These are phyloP conservation scores for Piromyces sp. DNA, from an alignment of 192 early-diverging fungal species.

Conservation along the genomic window DNA sequence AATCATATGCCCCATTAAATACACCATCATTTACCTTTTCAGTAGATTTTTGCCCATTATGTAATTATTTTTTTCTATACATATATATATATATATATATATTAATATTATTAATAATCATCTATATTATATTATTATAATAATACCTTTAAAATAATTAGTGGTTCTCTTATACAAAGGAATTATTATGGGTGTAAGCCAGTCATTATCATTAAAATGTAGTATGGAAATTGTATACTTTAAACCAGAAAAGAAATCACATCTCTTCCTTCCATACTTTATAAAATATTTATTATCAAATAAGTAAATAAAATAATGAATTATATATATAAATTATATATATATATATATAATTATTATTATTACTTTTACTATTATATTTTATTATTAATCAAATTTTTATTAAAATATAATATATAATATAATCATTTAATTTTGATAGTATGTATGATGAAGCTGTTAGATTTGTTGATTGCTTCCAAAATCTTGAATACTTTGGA, in stretches of 20 bases:
- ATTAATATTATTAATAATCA: too few relatives aligned
- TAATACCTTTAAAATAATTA: conserved; percentile 2
- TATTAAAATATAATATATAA: too few relatives aligned
- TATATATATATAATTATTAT: too few relatives aligned
- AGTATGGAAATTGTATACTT: conserved; percentile 40
- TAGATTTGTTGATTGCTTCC: conserved; percentile 48
- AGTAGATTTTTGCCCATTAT: conserved; percentile 60
- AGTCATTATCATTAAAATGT: conserved; percentile 31
- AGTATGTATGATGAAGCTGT: conserved; percentile 40
- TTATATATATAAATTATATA: too few relatives aligned
- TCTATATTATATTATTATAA: too few relatives aligned
- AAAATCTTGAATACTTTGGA: conserved; percentile 65
- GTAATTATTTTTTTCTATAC: conserved; percentile 17
- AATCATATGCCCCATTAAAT: neutral
- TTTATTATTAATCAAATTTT: neutral
- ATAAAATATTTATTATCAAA: conserved; percentile 34
- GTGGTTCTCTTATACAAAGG: conserved; percentile 54
- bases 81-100: too few relatives aligned
- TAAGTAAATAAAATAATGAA: too few relatives aligned
- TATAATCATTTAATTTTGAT: too few relatives aligned
- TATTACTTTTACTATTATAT: too few relatives aligned
- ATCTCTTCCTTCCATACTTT: conserved; percentile 56
- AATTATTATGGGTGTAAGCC: conserved; percentile 57
- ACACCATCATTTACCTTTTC: conserved; percentile 24
- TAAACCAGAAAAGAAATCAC: conserved; percentile 53